A percentile compares a stretch with the other conserved stretches of the same genome.
These are phyloP conservation scores for Kodamaea sagamina DNA, from an alignment of 805 yeast genomes.

Conservation along the genomic window DNA sequence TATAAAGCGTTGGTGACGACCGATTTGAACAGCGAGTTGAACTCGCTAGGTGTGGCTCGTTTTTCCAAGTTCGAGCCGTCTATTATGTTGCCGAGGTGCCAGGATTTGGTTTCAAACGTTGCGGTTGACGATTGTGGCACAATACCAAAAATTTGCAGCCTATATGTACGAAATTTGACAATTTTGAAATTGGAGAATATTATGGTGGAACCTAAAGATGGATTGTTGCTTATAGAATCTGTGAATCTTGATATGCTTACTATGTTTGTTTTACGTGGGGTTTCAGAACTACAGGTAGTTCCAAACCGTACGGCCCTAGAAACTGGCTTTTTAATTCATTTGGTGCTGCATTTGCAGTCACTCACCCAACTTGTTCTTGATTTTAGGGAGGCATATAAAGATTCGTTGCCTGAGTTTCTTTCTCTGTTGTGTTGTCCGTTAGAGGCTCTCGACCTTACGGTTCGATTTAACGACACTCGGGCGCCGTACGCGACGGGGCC, in stretches of 20 bases:
- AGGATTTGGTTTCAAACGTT: slow-evolving; percentile 15
- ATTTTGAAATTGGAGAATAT: slow-evolving; percentile 27
- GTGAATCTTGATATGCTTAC: slow-evolving; percentile 24
- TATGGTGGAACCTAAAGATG: slow-evolving; percentile 27
- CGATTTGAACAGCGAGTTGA: neutral
- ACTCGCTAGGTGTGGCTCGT: slow-evolving; percentile 1
- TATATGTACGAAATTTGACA: slow-evolving; percentile 16
- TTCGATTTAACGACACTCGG: slow-evolving; percentile 41
- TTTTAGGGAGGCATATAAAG: slow-evolving; percentile 42
- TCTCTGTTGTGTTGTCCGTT: slow-evolving; percentile 21
- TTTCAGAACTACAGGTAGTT: slow-evolving; percentile 29
- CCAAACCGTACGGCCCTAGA: neutral
- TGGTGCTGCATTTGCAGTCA: neutral
- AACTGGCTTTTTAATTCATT: neutral
- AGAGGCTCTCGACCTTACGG: slow-evolving; percentile 40
- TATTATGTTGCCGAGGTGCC: slow-evolving; percentile 18
- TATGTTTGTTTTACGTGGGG: slow-evolving; percentile 32
- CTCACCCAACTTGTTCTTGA: slow-evolving; percentile 35
- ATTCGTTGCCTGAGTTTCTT: slow-evolving; percentile 42
- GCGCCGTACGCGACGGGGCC: neutral
- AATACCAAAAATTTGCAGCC: slow-evolving; percentile 2
- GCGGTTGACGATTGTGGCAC: neutral
- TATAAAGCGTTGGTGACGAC: slow-evolving; percentile 15
- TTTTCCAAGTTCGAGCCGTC: slow-evolving; percentile 5
- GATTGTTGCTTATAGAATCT: slow-evolving; percentile 17